Evolutionary conservation across 1,139 yeast genomes (phyloP), one percentile per base, ranked within the genome.

Genomic region (Ogataea hybrid): DNA sequence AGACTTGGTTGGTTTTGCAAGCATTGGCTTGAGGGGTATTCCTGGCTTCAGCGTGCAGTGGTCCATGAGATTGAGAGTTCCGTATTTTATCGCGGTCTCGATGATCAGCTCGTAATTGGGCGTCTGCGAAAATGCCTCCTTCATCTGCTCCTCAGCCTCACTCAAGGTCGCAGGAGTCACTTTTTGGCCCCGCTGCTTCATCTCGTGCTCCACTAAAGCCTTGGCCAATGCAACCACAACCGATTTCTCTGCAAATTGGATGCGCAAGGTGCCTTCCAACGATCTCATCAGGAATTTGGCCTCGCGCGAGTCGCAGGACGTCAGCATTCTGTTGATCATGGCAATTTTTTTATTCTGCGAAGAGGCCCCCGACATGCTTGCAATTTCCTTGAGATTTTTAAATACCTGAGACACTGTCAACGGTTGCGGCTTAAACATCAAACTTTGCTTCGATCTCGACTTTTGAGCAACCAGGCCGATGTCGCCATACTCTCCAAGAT

Each of bases 1-100:
- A 3, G 96, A 79, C 58, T 92, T 92, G 0, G 98, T 90, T 2
- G 99, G 98, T 60, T 92, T 92, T 5, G 99, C 99, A 57, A 92
- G 75, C 98, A 92, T 92, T 0, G 99, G 98, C 59, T 90, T 90
- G 54, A 92, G 70, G 1, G 99, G 99, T 12, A 94, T 81, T 2
- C 98, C 97, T 0, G 98, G 96, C 8, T 83, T 80, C 46, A 92
- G 67, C 35, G 79, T 81, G 56, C 95, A 81, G 52, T 83, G 78
- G 10, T 84, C 82, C 33, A 76, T 68, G 28, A 92, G 62, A 35
- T 82, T 70, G 52, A 71, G 65, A 3, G 90, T 72, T 0, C 97
- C 97, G 56, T 77, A 61, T 27, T 81, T 69, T 47, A 84, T 64
- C 3, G 90, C 82, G 2, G 79, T 75, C 9, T 73, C 70, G 39